Evolutionary conservation across 768 basidiomycete genomes (phyloP), one percentile per base, ranked within the genome.

Genomic region (Coprinopsis marcescibilis): DNA sequence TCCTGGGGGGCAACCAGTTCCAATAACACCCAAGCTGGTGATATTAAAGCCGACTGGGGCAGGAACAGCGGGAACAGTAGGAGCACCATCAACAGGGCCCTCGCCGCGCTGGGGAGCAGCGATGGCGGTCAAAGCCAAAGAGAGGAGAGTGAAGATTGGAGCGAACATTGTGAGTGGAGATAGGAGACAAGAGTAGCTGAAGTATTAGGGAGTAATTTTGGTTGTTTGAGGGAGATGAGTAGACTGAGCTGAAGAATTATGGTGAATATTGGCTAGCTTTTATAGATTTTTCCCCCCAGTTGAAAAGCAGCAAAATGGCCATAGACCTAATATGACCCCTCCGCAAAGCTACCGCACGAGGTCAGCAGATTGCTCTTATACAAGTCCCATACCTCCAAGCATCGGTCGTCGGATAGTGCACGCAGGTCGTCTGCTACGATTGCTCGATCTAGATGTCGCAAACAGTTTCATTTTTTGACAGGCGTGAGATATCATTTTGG

Each of bases 1-100:
- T 13, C 58, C 51, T 11, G 55, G 51, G 21, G 58, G 55, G 48
- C 58, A 57, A 2, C 56, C 53, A 24, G 50, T 52, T 2, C 55
- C 58, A 25, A 56, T 53, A 32, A 57, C 52, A 29, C 55, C 55
- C 20, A 52, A 35, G 30, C 53, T 55, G 1, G 56, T 60, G 34
- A 55, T 59, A 32, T 32, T 49, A 36, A 49, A 49, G 12, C 48
- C 48, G 15, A 26, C 21, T 6, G 48, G 41, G 20, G 24, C 32
- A 35, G 48, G 48, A n/a, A 43, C 26, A 19, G 41, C n/a, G 27
- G 19, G 25, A 20, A 19, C 19, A 15, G 41, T 26, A 11, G 41
- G 24, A 30, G 41, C 26, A 5, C 30, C 42, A 35, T 23, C 30
- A n/a, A 42, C 15, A 6, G 36, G 36, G n/a, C 23, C n/a, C 11